Percentiles rank a stretch among this genome's conserved stretches.
Evolutionary conservation across 805 yeast species (phyloP).

Genomic region (Monosporozyma siamensis): DNA sequence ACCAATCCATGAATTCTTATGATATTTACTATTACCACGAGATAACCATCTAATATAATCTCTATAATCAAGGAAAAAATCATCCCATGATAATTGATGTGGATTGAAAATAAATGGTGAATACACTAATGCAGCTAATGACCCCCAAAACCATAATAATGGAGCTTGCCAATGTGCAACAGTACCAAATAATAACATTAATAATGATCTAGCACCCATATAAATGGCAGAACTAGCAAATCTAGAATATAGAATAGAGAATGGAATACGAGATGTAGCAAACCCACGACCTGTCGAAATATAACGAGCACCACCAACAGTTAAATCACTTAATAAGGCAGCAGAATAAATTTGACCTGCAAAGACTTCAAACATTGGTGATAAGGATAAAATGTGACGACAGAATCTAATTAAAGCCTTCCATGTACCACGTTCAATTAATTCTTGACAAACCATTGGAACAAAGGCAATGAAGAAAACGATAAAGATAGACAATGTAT

Average conservation of each 20-base stretch:
- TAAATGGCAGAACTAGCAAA: slow-evolving; percentile 77
- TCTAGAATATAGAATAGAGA: slow-evolving; percentile 63
- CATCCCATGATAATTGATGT: slow-evolving; percentile 94
- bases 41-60: slow-evolving; percentile 85
- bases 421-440: slow-evolving; percentile 75
- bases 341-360: slow-evolving; percentile 73
- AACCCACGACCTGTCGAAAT: slow-evolving; percentile 83
- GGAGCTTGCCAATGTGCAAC: slow-evolving; percentile 88
- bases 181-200: slow-evolving; percentile 64
- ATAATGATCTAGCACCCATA: slow-evolving; percentile 71
- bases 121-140: slow-evolving; percentile 74
- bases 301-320: slow-evolving; percentile 81
- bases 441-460: slow-evolving; percentile 71
- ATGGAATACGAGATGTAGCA: slow-evolving; percentile 72
- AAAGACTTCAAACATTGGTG: slow-evolving; percentile 78
- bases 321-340: slow-evolving; percentile 59
- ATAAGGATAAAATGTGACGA: slow-evolving; percentile 59
- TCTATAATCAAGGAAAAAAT: slow-evolving; percentile 92
- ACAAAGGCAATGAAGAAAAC: slow-evolving; percentile 73
- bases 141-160: slow-evolving; percentile 94
- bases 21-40: slow-evolving; percentile 86
- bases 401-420: slow-evolving; percentile 60
- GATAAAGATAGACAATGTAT: slow-evolving; percentile 70
- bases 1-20: slow-evolving; percentile 84
- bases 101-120: slow-evolving; percentile 96